Evolutionary conservation across 2,329 filamentous ascomycete genomes (phyloP), one percentile per base, ranked within the genome.

Genomic region (Penicillium sp.): DNA sequence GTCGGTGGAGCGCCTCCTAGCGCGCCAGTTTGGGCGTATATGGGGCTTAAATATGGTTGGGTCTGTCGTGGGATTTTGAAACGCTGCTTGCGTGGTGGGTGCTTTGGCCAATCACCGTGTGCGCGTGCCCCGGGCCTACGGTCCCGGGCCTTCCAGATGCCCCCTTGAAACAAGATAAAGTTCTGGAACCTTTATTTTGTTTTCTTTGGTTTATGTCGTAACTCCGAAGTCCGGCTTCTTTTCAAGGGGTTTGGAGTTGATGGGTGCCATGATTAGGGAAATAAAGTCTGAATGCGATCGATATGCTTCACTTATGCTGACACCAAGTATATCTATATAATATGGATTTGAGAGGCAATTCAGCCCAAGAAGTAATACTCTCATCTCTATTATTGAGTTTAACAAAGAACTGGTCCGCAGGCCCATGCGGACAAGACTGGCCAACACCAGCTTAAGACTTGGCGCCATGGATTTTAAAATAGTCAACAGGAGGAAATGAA

Each of bases 91-190:
- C 35, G 64, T 26, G 54, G 46, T 58, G 59, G 55, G 55, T 59
- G 57, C 24, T 29, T 11, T 14, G 35, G 35, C 64, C 61, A 66
- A 65, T 66, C 57, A 65, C 26, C 21, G 10, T 37, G 48, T 42
- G 27, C 19, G 27, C 22, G n/a, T 8, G 35, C 9, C 16, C 11
- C n/a, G 35, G 4, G 14, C 16, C 26, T 26, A 14, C 13, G 31
- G 31, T 33, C 31, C 31, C 13, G 31, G 31, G 14, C 31, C 31
- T 33, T 33, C 31, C 31, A 33, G 31, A 33, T 33, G 31, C n/a
- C 46, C 53, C 58, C 57, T 55, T 65, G 57, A 64, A 64, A 65
- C 61, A 44, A 44, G 8, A 26, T 27, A 22, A 11, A n/a, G 29
- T 6, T 37, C 19, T 39, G 47, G 33, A 35, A 16, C 35, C 22